These are phyloP conservation scores for Solanum virginianum DNA, from an alignment of 257 asterid species.

Conservation along the genomic window DNA sequence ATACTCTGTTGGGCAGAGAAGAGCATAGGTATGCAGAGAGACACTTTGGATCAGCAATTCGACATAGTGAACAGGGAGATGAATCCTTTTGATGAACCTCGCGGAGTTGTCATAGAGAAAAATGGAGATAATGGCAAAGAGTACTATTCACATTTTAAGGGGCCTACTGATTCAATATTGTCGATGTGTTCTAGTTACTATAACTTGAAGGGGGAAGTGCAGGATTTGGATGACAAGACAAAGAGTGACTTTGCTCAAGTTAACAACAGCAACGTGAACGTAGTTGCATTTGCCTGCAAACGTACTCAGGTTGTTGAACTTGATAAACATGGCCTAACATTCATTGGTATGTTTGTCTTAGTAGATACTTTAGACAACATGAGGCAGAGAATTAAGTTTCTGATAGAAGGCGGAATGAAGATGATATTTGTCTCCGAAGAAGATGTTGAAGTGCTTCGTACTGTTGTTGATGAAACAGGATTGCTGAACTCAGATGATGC, in stretches of 20 bases:
- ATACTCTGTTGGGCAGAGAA: constrained; percentile 16
- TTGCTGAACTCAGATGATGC: neutral
- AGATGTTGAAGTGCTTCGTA: neutral
- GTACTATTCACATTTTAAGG: constrained; percentile 5
- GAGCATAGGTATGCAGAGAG: constrained; percentile 6
- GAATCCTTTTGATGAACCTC: neutral
- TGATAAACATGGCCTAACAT: neutral
- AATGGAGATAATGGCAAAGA: neutral
- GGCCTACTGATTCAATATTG: constrained; percentile 5
- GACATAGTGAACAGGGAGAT: neutral
- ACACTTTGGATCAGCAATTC: neutral
- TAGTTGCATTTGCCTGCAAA: constrained; percentile 17
- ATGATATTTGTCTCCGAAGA: constrained; percentile 15
- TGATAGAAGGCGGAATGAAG: constrained; percentile 6
- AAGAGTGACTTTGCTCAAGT: neutral
- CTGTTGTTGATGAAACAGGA: constrained; percentile 4
- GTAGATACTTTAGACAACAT: neutral
- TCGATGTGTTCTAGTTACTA: constrained; percentile 14
- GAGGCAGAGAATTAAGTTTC: neutral
- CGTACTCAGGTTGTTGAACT: neutral
- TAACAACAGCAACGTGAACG: neutral
- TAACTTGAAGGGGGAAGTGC: neutral
- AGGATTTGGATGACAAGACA: neutral
- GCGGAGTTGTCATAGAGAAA: constrained; percentile 5
- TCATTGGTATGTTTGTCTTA: constrained; percentile 14